These are phyloP conservation scores for Apiospora saccharicola DNA, from an alignment of 2,329 filamentous ascomycete species.

Conservation along the genomic window DNA sequence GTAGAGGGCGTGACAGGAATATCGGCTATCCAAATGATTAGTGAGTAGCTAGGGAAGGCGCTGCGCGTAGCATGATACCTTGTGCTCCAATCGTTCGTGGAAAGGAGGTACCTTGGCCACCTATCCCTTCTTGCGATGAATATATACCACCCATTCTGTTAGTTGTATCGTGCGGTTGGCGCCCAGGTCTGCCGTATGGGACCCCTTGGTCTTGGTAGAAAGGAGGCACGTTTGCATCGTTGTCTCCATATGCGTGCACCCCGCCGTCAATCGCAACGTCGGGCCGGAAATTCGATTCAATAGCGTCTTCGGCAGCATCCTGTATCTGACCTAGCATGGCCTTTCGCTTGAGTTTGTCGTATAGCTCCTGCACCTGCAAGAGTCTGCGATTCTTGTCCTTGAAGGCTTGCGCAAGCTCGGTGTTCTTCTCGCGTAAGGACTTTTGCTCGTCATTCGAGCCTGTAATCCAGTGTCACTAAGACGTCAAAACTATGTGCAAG, in stretches of 20 bases:
- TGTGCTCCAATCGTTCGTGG: slow-evolving; percentile 32
- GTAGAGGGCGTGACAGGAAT: slow-evolving; percentile 44
- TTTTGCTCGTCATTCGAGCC: slow-evolving; percentile 69
- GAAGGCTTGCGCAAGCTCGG: slow-evolving; percentile 71
- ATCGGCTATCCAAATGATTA: slow-evolving; percentile 34
- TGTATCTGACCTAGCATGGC: slow-evolving; percentile 63
- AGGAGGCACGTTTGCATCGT: not conserved
- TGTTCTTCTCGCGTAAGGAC: slow-evolving; percentile 71
- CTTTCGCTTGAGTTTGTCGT: slow-evolving; percentile 65
- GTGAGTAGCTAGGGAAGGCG: not conserved
- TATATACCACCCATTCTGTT: slow-evolving; percentile 25
- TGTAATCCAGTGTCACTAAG: slow-evolving; percentile 34
- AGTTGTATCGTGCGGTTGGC: slow-evolving; percentile 29
- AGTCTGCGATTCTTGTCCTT: slow-evolving; percentile 76
- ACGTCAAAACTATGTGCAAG: slow-evolving; percentile 25
- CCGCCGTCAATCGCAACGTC: not conserved
- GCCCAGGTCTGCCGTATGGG: slow-evolving; percentile 29
- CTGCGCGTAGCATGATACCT: slow-evolving; percentile 29
- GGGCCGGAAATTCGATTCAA: slow-evolving; percentile 48
- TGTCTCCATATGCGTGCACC: not conserved
- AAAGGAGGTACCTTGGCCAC: slow-evolving; percentile 26
- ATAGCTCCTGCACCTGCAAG: slow-evolving; percentile 71
- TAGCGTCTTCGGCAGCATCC: slow-evolving; percentile 59
- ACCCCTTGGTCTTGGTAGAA: slow-evolving; percentile 28
- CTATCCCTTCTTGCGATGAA: slow-evolving; percentile 23